Conservation (phyloP, 2,329 filamentous ascomycete genomes). For the Alternaria burnsii region DNA sequence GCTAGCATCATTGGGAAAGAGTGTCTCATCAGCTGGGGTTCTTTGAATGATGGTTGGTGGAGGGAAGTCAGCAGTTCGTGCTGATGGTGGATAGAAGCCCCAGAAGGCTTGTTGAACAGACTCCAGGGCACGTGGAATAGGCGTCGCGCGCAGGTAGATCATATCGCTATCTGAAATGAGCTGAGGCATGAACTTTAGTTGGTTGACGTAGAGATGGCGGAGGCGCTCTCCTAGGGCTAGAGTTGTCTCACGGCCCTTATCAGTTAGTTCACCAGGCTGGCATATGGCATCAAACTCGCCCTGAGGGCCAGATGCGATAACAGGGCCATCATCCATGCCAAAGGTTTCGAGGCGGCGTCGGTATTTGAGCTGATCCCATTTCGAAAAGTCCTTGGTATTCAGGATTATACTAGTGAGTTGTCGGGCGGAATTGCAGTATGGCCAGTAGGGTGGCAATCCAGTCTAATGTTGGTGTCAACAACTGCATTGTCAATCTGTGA, state of each 20-base stretch:
- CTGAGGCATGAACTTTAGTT: constrained; percentile 59
- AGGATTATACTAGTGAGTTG: constrained; percentile 72
- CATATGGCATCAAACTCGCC: constrained; percentile 81
- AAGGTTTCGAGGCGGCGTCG: constrained; percentile 84
- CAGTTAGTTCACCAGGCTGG: constrained; percentile 60
- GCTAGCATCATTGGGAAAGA: constrained; percentile 60
- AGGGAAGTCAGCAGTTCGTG: constrained; percentile 54
- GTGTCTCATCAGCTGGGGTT: constrained; percentile 57
- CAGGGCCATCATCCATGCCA: constrained; percentile 68
- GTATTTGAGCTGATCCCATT: constrained; percentile 69
- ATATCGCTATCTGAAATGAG: constrained; percentile 53
- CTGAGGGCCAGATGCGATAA: constrained; percentile 71
- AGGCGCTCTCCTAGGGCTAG: constrained; percentile 58
- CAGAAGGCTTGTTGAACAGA: constrained; percentile 61
- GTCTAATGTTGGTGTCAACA: constrained; percentile 30
- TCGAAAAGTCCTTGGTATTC: constrained; percentile 59
- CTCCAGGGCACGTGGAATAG: constrained; percentile 60
- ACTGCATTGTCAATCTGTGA: background rate
- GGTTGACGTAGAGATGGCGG: constrained; percentile 60
- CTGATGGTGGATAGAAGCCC: constrained; percentile 57
- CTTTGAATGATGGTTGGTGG: constrained; percentile 57
- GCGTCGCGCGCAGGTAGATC: constrained; percentile 59
- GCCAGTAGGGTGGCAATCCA: constrained; percentile 69
- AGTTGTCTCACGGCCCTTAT: constrained; percentile 60
- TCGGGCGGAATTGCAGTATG: constrained; percentile 83